phyloP scores from a whole-genome alignment of 495 filamentous ascomycete genomes.

The Friedmanniomyces endolithicus region DNA sequence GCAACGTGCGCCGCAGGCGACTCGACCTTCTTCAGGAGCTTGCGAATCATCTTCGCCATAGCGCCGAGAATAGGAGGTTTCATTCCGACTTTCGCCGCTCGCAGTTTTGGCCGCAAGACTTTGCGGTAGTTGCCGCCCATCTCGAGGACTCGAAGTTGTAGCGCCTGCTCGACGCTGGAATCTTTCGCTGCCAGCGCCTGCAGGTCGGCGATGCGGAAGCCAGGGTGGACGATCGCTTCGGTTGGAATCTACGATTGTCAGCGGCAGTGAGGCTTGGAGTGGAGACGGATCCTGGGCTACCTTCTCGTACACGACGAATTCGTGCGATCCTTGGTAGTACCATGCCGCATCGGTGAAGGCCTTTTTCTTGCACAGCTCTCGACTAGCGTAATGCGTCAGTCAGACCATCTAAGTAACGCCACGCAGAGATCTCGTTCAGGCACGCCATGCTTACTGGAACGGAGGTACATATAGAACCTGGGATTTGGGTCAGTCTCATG shows the following conservation, averaged over 20 bases:
- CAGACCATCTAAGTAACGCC: no score
- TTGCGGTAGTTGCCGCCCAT: not conserved
- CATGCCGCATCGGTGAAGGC: not conserved
- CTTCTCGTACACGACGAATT: not conserved
- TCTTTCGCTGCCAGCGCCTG: not conserved
- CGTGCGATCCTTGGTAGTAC: not conserved
- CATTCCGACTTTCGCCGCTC: not conserved
- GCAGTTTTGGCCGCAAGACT: not conserved
- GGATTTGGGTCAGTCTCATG: not conserved
- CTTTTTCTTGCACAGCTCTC: not conserved
- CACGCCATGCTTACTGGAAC: not conserved
- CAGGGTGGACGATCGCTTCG: not conserved
- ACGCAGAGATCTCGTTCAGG: no score
- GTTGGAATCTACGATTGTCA: not conserved
- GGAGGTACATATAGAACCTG: not conserved
- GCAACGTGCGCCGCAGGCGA: not conserved
- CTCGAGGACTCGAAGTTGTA: not conserved
- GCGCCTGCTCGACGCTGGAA: not conserved
- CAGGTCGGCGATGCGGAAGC: not conserved
- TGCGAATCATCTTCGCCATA: not conserved
- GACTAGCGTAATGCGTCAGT: no score
- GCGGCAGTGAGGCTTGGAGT: not conserved
- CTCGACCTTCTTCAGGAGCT: not conserved
- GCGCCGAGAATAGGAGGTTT: not conserved
- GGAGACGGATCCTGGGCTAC: not conserved